A percentile compares a stretch with the other conserved stretches of the same genome.
phyloP scores from a whole-genome alignment of 2,329 filamentous ascomycete genomes.

The Teratosphaeria destructans region DNA sequence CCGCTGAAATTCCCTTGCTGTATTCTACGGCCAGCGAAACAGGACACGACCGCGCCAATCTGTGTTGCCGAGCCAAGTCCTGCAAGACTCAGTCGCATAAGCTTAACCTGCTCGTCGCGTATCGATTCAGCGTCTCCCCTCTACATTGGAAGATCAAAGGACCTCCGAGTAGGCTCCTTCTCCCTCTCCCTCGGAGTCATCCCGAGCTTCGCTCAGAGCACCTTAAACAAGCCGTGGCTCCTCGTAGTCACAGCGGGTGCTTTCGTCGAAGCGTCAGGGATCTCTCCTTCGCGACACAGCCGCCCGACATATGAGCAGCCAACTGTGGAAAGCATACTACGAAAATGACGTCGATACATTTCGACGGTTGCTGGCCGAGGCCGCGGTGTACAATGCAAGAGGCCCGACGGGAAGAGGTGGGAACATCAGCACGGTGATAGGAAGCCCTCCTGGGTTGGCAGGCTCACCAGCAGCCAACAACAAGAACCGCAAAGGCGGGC shows the following conservation, averaged over 20 bases:
- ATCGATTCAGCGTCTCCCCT: not conserved
- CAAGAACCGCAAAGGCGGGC: constrained; percentile 28
- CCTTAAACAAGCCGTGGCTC: constrained; percentile 89
- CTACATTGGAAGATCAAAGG: not conserved
- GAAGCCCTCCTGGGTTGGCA: constrained; percentile 36
- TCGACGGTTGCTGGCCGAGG: constrained; percentile 73
- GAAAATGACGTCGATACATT: constrained; percentile 97
- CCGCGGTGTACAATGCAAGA: constrained; percentile 51
- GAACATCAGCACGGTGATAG: constrained; percentile 23
- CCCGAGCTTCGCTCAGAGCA: constrained; percentile 40
- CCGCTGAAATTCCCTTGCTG: not conserved
- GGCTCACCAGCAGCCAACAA: constrained; percentile 33
- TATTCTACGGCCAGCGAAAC: not conserved
- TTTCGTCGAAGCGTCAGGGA: constrained; percentile 45
- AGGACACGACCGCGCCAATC: not conserved
- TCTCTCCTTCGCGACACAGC: constrained; percentile 23
- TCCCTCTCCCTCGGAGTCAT: constrained; percentile 7
- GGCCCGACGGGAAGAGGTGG: constrained; percentile 32
- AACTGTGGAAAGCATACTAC: constrained; percentile 93
- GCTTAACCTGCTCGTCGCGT: not conserved
- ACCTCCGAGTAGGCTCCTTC: not conserved
- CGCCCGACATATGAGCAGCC: constrained; percentile 71
- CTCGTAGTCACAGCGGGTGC: constrained; percentile 79
- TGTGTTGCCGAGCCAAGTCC: not conserved
- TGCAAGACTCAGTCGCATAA: not conserved